Base-by-base conservation (phyloP, 306 rosid genomes). In the Glycine tomentella region DNA sequence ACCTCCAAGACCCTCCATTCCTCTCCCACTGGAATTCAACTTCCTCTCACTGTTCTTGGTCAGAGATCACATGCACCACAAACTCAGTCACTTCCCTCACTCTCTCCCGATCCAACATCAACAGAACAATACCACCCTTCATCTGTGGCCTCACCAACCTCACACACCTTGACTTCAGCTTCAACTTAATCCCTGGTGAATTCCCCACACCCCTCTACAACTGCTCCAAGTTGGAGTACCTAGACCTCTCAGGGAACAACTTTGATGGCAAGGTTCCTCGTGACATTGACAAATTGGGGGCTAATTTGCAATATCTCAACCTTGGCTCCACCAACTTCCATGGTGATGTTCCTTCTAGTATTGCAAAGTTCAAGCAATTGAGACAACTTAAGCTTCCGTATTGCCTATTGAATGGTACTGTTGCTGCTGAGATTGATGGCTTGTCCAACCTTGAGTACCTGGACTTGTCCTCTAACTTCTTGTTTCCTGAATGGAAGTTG, bases 41-140 rank as follows among this genome's bases (percentile, higher is more conserved):
- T 45, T 46, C 82, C 11, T 81, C 89, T 40, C 90, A 89, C n/a
- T 93, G 97, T 77, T 15, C 80, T 31, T 93, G 93, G 97, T 74
- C 84, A 0, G 93, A 77, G 55, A 77, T 83, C 62, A 83, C 38
- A 48, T 83, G 86, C 49, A 77, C 34, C 7, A 31, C n/a, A 20
- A 78, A 13, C 16, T 83, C 53, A 15, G 70, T 83, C 69, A 83
- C 79, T 42, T 38, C 69, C 59, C 72, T 83, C 34, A 77, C 75
- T 13, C 82, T 83, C 12, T 70, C 79, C 7, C 11, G 72, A 0
- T 14, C 3, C 69, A 83, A 71, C 10, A 83, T 83, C 63, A 71
- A 31, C 2, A 33, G 63, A 72, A 71, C 63, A 3, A 62, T 83
- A 5, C 86, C 86, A 52, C 5, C 79, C 17, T 77, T 83, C 67